Base-by-base conservation (phyloP, 2,329 filamentous ascomycete genomes). In the Colletotrichum endophyticum region DNA sequence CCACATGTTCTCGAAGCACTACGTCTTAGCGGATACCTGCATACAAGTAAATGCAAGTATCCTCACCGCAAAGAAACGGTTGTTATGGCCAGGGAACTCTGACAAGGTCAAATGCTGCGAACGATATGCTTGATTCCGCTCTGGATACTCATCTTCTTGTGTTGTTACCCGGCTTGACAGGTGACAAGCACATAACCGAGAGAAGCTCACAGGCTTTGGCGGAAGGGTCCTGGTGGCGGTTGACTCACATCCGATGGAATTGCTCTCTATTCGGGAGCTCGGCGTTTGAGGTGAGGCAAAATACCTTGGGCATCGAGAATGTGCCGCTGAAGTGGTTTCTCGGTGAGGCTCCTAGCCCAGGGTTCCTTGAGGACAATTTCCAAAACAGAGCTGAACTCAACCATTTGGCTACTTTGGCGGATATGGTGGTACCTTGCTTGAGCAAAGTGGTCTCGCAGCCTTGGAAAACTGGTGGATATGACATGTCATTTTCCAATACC, bases 41-140 rank as follows among this genome's bases (percentile, higher is more conserved):
- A 73, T 25, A 36, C 3, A 22, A 25, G n/a, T 27, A 12, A 32
- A 76, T 61, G 70, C 57, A 68, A n/a, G 64, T 62, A 64, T 36
- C 70, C 70, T 73, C 59, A 73, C 66, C 71, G 73, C 70, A 76
- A 69, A 68, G 66, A 49, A 61, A 49, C 32, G 13, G 16, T 61
- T 9, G 5, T 61, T 22, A 4, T 28, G 36, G 19, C 27, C 16
- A 49, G 13, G 15, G 39, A 39, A 22, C 16, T 22, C 30, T 39
- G 44, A 70, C 13, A 73, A 49, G 22, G 34, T 22, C 36, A 49
- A 16, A 6, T 28, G 13, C 49, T 44, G 70, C 12, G 39, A 63
- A 59, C 16, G 15, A 12, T 34, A 68, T 68, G 63, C 25, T 68
- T 75, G n/a, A 53, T 36, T 27, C 56, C 56, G 56, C 16, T 11